A percentile compares a stretch with the other conserved stretches of the same genome.
phyloP scores from a whole-genome alignment of 257 asterid species.

The Scutellaria galericulata region DNA sequence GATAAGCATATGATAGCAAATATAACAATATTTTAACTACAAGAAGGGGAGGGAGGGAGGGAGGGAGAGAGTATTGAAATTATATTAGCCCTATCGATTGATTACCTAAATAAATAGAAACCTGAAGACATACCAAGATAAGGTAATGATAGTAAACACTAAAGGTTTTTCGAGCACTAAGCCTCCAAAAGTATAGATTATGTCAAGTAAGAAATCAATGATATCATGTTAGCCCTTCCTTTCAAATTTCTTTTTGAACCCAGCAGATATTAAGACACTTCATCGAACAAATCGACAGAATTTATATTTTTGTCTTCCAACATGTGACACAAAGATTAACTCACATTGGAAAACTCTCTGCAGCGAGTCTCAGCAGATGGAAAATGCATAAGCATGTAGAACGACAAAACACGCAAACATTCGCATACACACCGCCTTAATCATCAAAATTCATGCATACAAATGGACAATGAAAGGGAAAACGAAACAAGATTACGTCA shows the following conservation, averaged over 20 bases:
- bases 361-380: neutral
- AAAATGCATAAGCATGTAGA: neutral
- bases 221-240: slow-evolving; percentile 18
- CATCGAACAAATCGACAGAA: neutral
- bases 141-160: neutral
- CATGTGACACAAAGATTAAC: neutral
- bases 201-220: slow-evolving; percentile 6
- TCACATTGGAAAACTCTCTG: neutral
- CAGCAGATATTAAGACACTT: neutral
- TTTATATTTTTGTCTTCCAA: neutral
- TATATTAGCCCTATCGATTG: neutral
- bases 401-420: neutral
- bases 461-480: neutral
- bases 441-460: slow-evolving; percentile 13
- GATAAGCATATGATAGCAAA: slow-evolving; percentile 19
- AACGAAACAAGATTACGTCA: slow-evolving; percentile 10
- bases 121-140: neutral
- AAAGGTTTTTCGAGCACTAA: neutral
- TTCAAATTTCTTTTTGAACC: slow-evolving; percentile 1
- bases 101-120: neutral
- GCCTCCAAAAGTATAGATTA: neutral
- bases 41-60: too few relatives aligned
- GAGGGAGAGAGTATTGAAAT: neutral
- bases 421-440: neutral
- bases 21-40: neutral